Percentiles rank a stretch among this genome's conserved stretches.
Conservation (phyloP, 176 grass and related monocot genomes). For the Hyparrhenia diplandra region DNA sequence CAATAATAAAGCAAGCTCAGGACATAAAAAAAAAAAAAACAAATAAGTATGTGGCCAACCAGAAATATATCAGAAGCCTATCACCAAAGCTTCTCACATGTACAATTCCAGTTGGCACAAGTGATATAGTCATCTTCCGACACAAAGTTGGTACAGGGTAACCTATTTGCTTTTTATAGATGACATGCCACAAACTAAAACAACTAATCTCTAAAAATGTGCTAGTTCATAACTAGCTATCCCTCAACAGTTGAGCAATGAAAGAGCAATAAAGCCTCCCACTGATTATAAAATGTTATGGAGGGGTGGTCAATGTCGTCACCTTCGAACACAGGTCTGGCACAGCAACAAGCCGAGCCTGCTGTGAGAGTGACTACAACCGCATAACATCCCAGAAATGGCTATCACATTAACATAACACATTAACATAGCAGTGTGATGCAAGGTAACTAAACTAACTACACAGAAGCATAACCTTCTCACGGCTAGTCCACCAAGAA, state of each 20-base stretch:
- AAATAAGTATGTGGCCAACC: conserved; percentile 16
- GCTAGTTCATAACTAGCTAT: conserved; percentile 7
- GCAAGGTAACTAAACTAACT: not conserved
- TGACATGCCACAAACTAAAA: conserved; percentile 29
- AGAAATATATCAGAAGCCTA: conserved; percentile 26
- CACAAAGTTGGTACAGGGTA: conserved; percentile 72
- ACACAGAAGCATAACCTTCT: conserved; percentile 45
- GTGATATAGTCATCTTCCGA: conserved; percentile 87
- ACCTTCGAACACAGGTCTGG: conserved; percentile 65
- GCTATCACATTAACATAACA: not conserved
- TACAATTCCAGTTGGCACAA: conserved; percentile 1
- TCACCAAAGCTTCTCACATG: conserved; percentile 1
- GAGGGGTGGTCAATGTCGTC: conserved; percentile 45
- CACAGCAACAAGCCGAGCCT: conserved; percentile 31
- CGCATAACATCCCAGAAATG: not conserved
- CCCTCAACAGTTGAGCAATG: conserved; percentile 28
- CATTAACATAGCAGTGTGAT: not conserved
- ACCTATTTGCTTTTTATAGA: conserved; percentile 98
- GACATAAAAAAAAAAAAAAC: not conserved
- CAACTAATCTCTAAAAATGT: not conserved
- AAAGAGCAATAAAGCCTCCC: not conserved
- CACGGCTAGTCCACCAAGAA: conserved; percentile 75
- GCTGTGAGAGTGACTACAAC: conserved; percentile 65
- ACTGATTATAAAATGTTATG: not conserved
- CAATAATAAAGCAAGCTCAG: not conserved